Evolutionary conservation across 306 rosid species (phyloP).

Genomic region (Hippophae gyantsensis): DNA sequence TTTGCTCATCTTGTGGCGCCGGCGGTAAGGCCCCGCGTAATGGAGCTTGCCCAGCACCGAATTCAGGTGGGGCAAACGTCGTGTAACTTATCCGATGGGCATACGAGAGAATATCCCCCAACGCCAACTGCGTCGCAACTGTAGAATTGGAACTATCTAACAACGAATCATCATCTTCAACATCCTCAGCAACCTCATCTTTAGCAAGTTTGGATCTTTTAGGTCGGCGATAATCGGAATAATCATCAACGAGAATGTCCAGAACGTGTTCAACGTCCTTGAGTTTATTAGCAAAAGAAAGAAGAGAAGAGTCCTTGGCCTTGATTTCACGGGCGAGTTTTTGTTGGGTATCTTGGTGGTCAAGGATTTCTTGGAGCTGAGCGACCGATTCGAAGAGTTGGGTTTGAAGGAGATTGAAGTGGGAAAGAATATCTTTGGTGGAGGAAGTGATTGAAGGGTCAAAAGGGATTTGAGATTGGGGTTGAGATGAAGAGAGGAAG

Average conservation of each 20-base stretch:
- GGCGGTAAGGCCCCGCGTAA: constrained; percentile 87
- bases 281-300: constrained; percentile 67
- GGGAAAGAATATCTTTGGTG: constrained; percentile 59
- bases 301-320: constrained; percentile 48
- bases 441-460: constrained; percentile 48
- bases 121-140: constrained; percentile 49
- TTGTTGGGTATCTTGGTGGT: constrained; percentile 70
- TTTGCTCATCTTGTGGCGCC: constrained; percentile 92
- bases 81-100: constrained; percentile 86
- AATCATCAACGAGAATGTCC: constrained; percentile 76
- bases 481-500: constrained; percentile 52
- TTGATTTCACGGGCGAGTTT: constrained; percentile 53
- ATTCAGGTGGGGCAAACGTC: constrained; percentile 76
- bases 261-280: constrained; percentile 76
- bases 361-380: constrained; percentile 85
- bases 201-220: constrained; percentile 34
- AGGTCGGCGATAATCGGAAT: constrained; percentile 62
- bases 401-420: constrained; percentile 57
- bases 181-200: constrained; percentile 38
- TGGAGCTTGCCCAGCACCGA: constrained; percentile 58
- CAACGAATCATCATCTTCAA: not conserved
- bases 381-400: constrained; percentile 82
- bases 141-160: constrained; percentile 20
- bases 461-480: constrained; percentile 26
- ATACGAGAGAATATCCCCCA: constrained; percentile 64